Evolutionary conservation across 2,329 filamentous ascomycete genomes (phyloP).

Genomic region (Mollisia scopiformis): DNA sequence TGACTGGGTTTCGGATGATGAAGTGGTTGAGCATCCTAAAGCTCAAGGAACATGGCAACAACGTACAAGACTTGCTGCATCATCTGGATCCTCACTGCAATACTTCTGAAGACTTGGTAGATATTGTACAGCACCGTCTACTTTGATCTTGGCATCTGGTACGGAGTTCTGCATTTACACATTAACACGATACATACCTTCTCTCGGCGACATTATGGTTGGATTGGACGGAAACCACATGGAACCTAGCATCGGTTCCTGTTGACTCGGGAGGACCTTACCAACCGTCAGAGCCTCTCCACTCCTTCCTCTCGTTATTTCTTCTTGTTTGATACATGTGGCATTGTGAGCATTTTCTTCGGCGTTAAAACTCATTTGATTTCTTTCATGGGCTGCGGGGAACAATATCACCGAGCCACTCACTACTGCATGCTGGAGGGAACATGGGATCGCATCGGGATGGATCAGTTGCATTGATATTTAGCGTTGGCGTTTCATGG

Average conservation of each 20-base stretch:
- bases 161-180: not conserved
- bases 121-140: conserved; percentile 1
- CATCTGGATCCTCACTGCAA: conserved; percentile 20
- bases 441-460: not conserved
- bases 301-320: not conserved
- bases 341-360: not conserved
- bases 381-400: not conserved
- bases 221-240: not conserved
- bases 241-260: not conserved
- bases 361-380: not conserved
- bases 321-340: not conserved
- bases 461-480: not conserved
- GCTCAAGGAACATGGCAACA: conserved; percentile 17
- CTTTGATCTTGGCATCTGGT: not conserved
- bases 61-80: conserved; percentile 22
- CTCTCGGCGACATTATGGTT: not conserved
- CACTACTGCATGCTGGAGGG: not conserved
- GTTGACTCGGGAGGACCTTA: not conserved
- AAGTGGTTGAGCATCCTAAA: conserved; percentile 20
- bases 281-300: not conserved
- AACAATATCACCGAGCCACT: not conserved
- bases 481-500: too few species aligned
- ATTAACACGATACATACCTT: not conserved
- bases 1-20: conserved; percentile 24
- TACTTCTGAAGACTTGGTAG: conserved; percentile 17